Evolutionary conservation across 2,329 filamentous ascomycete genomes (phyloP).

Genomic region (Alternaria ventricosa): DNA sequence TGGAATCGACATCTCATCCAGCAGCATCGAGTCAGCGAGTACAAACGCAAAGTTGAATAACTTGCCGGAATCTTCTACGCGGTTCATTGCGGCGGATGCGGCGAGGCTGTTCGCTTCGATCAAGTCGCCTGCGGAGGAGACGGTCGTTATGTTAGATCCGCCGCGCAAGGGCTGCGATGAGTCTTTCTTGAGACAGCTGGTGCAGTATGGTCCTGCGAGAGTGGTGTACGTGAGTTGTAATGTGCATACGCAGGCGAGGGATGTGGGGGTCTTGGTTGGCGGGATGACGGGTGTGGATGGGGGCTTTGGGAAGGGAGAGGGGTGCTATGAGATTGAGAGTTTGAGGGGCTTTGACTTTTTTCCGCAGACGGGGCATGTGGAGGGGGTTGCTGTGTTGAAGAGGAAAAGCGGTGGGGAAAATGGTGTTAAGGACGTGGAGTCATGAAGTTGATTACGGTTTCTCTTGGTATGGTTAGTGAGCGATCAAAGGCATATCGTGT

Average conservation of each 20-base stretch:
- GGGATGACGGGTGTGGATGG: slow-evolving; percentile 60
- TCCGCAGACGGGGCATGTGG: slow-evolving; percentile 78
- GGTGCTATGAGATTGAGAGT: slow-evolving; percentile 83
- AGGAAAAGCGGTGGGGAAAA: slow-evolving; percentile 36
- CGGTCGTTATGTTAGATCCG: slow-evolving; percentile 94
- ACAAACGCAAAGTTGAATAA: slow-evolving; percentile 80
- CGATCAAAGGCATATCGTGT: neutral
- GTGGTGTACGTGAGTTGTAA: slow-evolving; percentile 97
- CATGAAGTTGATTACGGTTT: neutral
- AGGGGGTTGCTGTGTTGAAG: slow-evolving; percentile 67
- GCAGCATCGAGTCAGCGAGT: slow-evolving; percentile 79
- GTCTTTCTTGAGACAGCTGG: slow-evolving; percentile 80
- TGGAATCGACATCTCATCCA: slow-evolving; percentile 86
- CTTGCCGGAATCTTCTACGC: slow-evolving; percentile 70
- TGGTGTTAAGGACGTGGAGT: neutral
- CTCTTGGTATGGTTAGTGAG: neutral
- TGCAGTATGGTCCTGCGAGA: slow-evolving; percentile 76
- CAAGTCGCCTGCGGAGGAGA: slow-evolving; percentile 77
- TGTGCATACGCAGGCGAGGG: slow-evolving; percentile 94
- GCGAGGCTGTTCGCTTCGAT: slow-evolving; percentile 80
- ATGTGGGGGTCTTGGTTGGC: slow-evolving; percentile 85
- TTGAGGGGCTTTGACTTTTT: slow-evolving; percentile 96
- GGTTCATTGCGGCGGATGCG: slow-evolving; percentile 90
- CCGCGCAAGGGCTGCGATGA: slow-evolving; percentile 93
- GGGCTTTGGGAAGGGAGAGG: slow-evolving; percentile 46